Evolutionary conservation across 2,329 filamentous ascomycete genomes (phyloP), one percentile per base, ranked within the genome.

Genomic region (Zymoseptoria crescenta): DNA sequence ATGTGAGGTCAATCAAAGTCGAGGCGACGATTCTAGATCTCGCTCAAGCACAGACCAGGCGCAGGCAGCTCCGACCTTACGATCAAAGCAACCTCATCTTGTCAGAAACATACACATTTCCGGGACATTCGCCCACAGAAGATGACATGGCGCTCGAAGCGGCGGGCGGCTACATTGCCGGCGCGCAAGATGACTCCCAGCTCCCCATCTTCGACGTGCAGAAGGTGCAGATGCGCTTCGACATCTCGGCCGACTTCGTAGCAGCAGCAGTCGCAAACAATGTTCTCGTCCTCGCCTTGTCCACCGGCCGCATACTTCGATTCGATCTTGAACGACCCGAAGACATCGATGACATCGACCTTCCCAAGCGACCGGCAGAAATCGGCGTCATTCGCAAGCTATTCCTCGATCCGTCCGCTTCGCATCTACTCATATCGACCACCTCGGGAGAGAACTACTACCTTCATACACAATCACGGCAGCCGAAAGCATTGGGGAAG

Each of bases 341-440:
- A 71, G 94, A 99, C 74, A 96, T 99, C 70, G 94, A 99, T 76
- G 93, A 99, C 75, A 96, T 99, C 73, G 94, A 99, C 74, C 84
- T 99, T 7, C 94, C 94, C 45, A 96, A 95, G 78, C 94, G 93
- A 70, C 85, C 90, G 16, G 87, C 90, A 45, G 93, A 99, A 74
- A 84, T 94, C 60, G 94, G 94, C 66, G 83, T 96, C 56, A 97
- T 99, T 70, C 87, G 89, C 67, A 90, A 89, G 78, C 91, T 99
- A 83, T 99, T 99, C 77, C 88, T 99, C 70, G 94, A 99, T 71
- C 93, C 94, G 28, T 96, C 93, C 9, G 94, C 94, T 28, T 96
- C 91, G 5, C 94, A 99, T 76, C 80, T 99, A 28, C 84, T 99
- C 64, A 86, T 99, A 66, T 91, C 88, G 72, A 99, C 94, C 2